These are phyloP conservation scores for Kuraishia molischiana DNA, from an alignment of 805 yeast genomes.

Conservation along the genomic window DNA sequence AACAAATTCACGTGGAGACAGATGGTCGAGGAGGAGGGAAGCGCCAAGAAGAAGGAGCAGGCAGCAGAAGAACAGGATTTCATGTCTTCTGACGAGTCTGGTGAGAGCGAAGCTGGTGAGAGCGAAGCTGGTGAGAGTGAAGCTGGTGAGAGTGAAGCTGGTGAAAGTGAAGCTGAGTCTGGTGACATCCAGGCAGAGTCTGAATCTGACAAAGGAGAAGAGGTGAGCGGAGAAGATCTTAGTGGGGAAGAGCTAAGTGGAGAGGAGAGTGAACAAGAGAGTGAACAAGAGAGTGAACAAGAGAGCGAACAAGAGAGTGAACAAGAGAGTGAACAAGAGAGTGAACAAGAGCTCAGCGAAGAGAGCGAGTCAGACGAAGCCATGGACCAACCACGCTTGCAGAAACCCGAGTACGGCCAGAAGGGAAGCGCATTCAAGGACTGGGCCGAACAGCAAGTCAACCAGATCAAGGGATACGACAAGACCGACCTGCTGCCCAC, in stretches of 20 bases:
- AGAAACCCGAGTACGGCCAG: constrained; percentile 32
- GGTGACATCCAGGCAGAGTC: constrained; percentile 21
- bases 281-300: too few species aligned
- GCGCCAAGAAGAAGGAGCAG: constrained; percentile 22
- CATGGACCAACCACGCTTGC: constrained; percentile 18
- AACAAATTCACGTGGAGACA: constrained; percentile 72
- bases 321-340: constrained; percentile 25
- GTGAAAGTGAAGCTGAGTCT: constrained; percentile 11
- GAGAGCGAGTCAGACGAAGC: constrained; percentile 17
- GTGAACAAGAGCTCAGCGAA: constrained; percentile 23
- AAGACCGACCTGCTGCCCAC: constrained; percentile 35
- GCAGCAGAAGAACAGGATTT: constrained; percentile 58
- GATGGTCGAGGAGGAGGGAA: constrained; percentile 35
- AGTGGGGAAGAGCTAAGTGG: constrained; percentile 19
- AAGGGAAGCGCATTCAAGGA: constrained; percentile 63
- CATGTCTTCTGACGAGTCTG: constrained; percentile 23
- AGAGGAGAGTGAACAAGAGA: too few species aligned
- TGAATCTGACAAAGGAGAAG: constrained; percentile 20
- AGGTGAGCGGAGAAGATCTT: constrained; percentile 19
- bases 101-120: constrained; percentile 13
- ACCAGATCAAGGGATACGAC: constrained; percentile 52
- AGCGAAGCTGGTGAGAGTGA: constrained; percentile 8
- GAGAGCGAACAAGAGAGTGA: too few species aligned
- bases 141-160: constrained; percentile 12
- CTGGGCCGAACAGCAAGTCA: constrained; percentile 79